phyloP scores from a whole-genome alignment of 2,329 filamentous ascomycete species.

The Eutypella sp. region DNA sequence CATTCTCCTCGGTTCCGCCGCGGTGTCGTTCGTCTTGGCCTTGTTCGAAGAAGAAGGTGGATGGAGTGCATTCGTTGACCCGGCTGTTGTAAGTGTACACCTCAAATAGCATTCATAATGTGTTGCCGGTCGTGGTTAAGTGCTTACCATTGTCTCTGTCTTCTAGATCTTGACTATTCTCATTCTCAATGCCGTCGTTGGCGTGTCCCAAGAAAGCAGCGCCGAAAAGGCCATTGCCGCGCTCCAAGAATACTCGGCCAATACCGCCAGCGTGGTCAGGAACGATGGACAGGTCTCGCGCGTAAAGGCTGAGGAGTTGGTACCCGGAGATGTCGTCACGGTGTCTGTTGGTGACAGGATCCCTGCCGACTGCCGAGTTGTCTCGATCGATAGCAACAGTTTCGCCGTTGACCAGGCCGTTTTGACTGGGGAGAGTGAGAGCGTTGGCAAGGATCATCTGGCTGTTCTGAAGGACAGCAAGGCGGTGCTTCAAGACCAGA shows the following conservation, averaged over 20 bases:
- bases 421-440: constrained; percentile 95
- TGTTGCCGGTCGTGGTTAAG: constrained; percentile 1
- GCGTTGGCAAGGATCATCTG: constrained; percentile 76
- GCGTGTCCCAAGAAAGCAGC: constrained; percentile 96
- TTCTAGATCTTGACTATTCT: constrained; percentile 88
- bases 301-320: constrained; percentile 93
- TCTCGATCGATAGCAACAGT: constrained; percentile 93
- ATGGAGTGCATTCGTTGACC: constrained; percentile 97
- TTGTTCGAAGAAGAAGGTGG: constrained; percentile 90
- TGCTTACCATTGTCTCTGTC: constrained; percentile 10
- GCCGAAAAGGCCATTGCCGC: constrained; percentile 98
- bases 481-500: constrained; percentile 94
- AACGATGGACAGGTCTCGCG: constrained; percentile 70
- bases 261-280: constrained; percentile 90
- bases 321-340: constrained; percentile 87
- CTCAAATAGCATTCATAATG: constrained; percentile 3
- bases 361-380: constrained; percentile 86
- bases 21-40: constrained; percentile 87
- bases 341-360: constrained; percentile 88
- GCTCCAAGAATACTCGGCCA: constrained; percentile 97
- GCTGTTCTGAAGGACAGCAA: constrained; percentile 67
- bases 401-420: constrained; percentile 97
- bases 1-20: constrained; percentile 87
- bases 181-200: constrained; percentile 92
- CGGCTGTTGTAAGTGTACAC: constrained; percentile 69